Evolutionary conservation across 257 asterid genomes (phyloP).

Genomic region (Thymus quinquecostatus): DNA sequence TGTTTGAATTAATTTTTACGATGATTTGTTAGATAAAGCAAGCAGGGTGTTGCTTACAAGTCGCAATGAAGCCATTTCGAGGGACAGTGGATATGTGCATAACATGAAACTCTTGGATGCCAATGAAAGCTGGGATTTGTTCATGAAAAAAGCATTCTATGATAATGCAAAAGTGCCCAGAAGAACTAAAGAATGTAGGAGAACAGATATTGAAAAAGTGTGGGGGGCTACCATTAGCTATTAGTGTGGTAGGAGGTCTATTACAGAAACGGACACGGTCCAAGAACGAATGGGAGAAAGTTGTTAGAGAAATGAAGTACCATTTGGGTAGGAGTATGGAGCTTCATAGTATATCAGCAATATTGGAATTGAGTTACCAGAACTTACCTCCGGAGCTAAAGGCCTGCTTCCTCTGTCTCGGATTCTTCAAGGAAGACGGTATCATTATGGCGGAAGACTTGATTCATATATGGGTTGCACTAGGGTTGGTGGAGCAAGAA

Average conservation of each 20-base stretch:
- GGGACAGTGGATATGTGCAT: background rate
- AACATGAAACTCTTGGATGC: background rate
- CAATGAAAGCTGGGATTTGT: slow-evolving; percentile 36
- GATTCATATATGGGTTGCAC: too few species aligned
- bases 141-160: background rate
- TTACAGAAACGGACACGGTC: background rate
- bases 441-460: too few species aligned
- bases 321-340: too few species aligned
- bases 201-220: slow-evolving; percentile 29
- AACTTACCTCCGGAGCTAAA: too few species aligned
- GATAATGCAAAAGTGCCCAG: slow-evolving; percentile 28
- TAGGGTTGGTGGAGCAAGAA: too few species aligned
- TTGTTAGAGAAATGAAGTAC: background rate
- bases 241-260: slow-evolving; percentile 32
- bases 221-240: slow-evolving; percentile 39
- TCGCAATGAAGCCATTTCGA: background rate
- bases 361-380: too few species aligned
- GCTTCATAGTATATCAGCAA: too few species aligned
- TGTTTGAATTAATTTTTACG: too few species aligned
- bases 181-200: slow-evolving; percentile 16
- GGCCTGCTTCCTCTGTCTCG: background rate
- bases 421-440: background rate
- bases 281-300: slow-evolving; percentile 33
- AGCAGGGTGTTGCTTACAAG: slow-evolving; percentile 1
- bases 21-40: background rate